Percentiles rank a stretch among this genome's conserved stretches.
phyloP scores from a whole-genome alignment of 805 yeast species.

The Vanderwaltozyma polyspora region DNA sequence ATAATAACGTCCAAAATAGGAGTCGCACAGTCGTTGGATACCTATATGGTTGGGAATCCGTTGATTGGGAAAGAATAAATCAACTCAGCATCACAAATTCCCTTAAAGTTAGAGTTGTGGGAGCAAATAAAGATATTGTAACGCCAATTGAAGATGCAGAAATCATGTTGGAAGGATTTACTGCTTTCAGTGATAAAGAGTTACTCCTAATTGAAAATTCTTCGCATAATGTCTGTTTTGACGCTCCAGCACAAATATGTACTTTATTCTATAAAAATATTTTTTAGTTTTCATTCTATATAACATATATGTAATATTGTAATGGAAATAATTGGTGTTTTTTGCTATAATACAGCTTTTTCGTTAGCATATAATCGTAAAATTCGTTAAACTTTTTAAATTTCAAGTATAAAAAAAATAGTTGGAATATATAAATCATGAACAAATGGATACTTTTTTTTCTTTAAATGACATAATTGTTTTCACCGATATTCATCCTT shows the following conservation, averaged over 20 bases:
- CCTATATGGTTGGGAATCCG: constrained; percentile 23
- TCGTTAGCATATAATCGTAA: not conserved
- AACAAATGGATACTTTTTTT: no score
- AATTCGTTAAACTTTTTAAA: no score
- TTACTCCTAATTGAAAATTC: constrained; percentile 11
- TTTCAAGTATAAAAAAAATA: no score
- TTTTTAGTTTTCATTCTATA: no score
- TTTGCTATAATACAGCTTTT: constrained; percentile 2
- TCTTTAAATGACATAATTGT: constrained; percentile 19
- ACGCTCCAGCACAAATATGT: constrained; percentile 11
- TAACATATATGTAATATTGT: no score
- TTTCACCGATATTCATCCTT: constrained; percentile 24
- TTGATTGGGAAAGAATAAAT: constrained; percentile 15
- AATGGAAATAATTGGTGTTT: no score
- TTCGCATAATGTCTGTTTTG: constrained; percentile 22
- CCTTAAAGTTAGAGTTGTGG: constrained; percentile 7
- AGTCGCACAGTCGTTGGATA: constrained; percentile 21
- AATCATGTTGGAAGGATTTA: constrained; percentile 5
- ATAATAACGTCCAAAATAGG: constrained; percentile 21
- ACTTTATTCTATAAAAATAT: constrained; percentile 2
- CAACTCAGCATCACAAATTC: not conserved
- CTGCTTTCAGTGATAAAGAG: constrained; percentile 2
- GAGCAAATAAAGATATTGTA: constrained; percentile 18
- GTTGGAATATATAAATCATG: not conserved
- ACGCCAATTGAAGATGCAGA: constrained; percentile 13